phyloP scores from a whole-genome alignment of 2,329 filamentous ascomycete species.

The Berkeleyomyces basicola region DNA sequence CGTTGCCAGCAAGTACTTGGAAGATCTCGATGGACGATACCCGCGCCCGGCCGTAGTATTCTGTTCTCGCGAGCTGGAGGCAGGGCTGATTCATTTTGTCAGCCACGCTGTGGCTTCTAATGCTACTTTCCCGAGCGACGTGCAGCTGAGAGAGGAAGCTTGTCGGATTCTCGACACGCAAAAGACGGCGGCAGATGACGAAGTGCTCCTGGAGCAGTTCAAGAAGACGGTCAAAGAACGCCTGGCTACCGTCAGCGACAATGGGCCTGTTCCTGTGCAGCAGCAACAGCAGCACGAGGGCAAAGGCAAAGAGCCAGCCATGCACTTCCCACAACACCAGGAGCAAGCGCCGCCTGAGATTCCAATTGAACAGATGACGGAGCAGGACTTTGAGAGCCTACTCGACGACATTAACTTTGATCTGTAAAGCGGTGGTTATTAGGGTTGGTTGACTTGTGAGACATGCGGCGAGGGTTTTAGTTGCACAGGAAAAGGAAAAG shows the following conservation, averaged over 20 bases:
- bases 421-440: background rate
- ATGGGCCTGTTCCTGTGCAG: background rate
- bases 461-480: background rate
- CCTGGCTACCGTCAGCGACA: background rate
- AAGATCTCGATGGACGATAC: conserved; percentile 27
- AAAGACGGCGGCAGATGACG: conserved; percentile 38
- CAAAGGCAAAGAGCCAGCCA: background rate
- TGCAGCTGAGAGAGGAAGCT: conserved; percentile 29
- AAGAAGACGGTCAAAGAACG: conserved; percentile 20
- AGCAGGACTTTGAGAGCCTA: conserved; percentile 9
- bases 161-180: conserved; percentile 30
- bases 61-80: conserved; percentile 41
- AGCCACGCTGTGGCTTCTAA: conserved; percentile 23
- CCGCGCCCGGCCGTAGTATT: conserved; percentile 35
- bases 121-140: conserved; percentile 31
- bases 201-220: conserved; percentile 35
- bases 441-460: background rate
- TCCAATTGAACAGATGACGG: background rate
- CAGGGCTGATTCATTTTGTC: conserved; percentile 34
- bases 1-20: conserved; percentile 33
- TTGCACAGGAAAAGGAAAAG: background rate
- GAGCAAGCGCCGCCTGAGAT: background rate
- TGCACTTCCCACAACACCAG: background rate
- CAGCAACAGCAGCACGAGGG: background rate
- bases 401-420: conserved; percentile 10